Base-by-base conservation (phyloP, 768 basidiomycete genomes). In the Tulasnella sp. region DNA sequence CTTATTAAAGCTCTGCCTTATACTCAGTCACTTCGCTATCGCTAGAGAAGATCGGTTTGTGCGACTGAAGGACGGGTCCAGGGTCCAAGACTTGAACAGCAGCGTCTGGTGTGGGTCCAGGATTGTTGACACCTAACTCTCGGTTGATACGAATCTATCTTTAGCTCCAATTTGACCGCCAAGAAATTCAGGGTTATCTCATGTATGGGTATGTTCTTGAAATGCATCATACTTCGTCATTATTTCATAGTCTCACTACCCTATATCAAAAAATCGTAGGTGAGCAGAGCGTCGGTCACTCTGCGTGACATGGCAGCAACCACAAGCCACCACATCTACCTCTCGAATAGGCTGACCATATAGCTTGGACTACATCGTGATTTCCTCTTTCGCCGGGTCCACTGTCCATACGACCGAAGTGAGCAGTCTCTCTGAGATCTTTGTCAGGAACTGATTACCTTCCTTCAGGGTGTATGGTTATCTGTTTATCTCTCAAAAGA, bases 111-210 rank as follows among this genome's bases (percentile, higher is more conserved):
- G 80, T 42, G 76, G 84, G 24, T 74, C 72, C 24, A 72, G 71
- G n/a, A 79, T 83, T 25, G 77, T 81, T 12, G 78, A 83, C 53
- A 72, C 57, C 65, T 83, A 2, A 75, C 78, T 0, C 75, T 83
- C 53, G 81, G 80, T 0, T 83, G 82, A 82, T 82, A 82, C 25
- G 82, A 83, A 62, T 78, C 78, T 2, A 70, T 83, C 17, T 80
- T 83, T 60, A 77, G 77, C 63, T 81, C 81, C 0, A 83, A 83
- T 53, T 76, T 79, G 77, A 76, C 78, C 0, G 70, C 71, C 19
- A 83, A 82, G 79, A 80, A 80, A 1, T 80, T 83, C 17, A 77
- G 74, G 62, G 82, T 83, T 2, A 80, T 83, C 1, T 80, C 81
- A 0, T 83, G 81, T 0, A 82, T 83, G 82, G 81, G 77, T 72